Conservation (phyloP, 768 basidiomycete species). For the Russula brevipes region DNA sequence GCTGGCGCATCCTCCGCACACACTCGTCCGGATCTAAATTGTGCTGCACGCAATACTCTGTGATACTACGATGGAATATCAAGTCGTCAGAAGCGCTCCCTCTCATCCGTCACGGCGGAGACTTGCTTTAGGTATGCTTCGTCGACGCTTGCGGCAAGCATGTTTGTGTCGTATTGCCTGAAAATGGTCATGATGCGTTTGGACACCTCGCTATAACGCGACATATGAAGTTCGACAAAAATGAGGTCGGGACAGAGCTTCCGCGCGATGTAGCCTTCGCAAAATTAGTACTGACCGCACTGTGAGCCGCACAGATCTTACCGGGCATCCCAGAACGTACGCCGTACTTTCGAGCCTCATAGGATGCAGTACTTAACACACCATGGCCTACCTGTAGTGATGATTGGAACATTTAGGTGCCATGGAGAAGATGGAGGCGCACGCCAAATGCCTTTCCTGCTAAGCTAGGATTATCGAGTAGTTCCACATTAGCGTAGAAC, state of each 20-base stretch:
- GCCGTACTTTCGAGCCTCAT: constrained; percentile 86
- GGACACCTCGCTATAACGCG: constrained; percentile 67
- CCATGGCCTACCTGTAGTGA: constrained; percentile 63
- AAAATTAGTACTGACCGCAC: neutral
- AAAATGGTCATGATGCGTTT: constrained; percentile 63
- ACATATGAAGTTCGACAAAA: constrained; percentile 52
- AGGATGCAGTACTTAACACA: constrained; percentile 84
- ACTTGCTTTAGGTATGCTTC: constrained; percentile 88
- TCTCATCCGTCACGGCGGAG: neutral
- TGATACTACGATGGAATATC: constrained; percentile 52
- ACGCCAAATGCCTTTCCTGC: constrained; percentile 73
- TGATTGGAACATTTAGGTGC: neutral
- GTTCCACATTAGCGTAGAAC: constrained; percentile 80
- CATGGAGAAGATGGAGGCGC: constrained; percentile 21
- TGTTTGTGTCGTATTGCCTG: constrained; percentile 67
- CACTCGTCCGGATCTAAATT: constrained; percentile 63
- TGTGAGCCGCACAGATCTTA: constrained; percentile 30
- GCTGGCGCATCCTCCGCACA: constrained; percentile 68
- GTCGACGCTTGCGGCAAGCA: constrained; percentile 75
- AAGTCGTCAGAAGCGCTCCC: neutral
- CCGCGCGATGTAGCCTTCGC: constrained; percentile 79
- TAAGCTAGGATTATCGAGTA: constrained; percentile 58
- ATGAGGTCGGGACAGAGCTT: constrained; percentile 90
- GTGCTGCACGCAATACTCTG: constrained; percentile 70
- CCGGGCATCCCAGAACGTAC: constrained; percentile 96